Conservation (phyloP, 2,329 filamentous ascomycete genomes). For the Sclerotinia trifoliorum region DNA sequence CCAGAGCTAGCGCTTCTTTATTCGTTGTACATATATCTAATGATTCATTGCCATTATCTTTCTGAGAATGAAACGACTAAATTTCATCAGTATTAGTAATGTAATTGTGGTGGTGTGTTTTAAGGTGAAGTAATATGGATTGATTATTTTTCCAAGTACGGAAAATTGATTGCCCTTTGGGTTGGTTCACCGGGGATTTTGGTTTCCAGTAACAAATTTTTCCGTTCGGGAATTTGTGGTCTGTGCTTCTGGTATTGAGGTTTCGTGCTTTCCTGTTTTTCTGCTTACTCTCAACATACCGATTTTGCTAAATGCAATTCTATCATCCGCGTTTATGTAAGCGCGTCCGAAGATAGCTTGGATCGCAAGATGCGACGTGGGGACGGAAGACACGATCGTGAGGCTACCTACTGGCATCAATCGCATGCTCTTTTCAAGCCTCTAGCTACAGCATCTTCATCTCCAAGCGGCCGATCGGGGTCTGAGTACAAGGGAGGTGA, state of each 20-base stretch:
- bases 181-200: not conserved
- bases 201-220: not conserved
- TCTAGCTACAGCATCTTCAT: too few relatives aligned
- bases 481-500: too few relatives aligned
- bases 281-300: too few relatives aligned
- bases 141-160: not conserved
- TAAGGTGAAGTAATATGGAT: not conserved
- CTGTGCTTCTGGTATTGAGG: not conserved
- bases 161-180: not conserved
- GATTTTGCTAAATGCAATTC: not conserved
- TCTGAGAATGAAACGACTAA: not conserved
- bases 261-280: too few relatives aligned
- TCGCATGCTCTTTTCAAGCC: too few relatives aligned
- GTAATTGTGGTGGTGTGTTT: not conserved
- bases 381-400: not conserved
- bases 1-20: not conserved
- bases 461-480: too few relatives aligned
- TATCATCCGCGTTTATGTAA: not conserved
- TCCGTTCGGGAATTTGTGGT: not conserved
- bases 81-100: not conserved
- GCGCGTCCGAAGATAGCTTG: not conserved
- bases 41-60: not conserved
- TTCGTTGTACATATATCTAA: slow-evolving; percentile 4
- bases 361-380: not conserved
- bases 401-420: too few relatives aligned